Conservation (phyloP, 257 asterid genomes). For the Petrea volubilis region DNA sequence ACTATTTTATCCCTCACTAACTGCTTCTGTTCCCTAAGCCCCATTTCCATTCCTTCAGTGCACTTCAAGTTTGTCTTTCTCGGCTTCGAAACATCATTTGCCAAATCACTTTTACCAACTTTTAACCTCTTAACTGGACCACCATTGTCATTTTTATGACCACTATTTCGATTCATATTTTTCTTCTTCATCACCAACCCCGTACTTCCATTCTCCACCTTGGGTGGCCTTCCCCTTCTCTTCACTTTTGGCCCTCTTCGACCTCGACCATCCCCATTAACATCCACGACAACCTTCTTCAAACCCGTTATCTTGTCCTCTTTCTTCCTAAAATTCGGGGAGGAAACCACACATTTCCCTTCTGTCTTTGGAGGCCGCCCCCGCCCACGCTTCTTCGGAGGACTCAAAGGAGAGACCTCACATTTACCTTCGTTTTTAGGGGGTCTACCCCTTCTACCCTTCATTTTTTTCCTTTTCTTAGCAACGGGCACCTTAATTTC, state of each 20-base stretch:
- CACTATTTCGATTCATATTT: conserved; percentile 26
- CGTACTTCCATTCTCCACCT: conserved; percentile 18
- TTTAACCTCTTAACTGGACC: conserved; percentile 26
- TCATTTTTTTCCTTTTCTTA: conserved; percentile 20
- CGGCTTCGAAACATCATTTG: conserved; percentile 15
- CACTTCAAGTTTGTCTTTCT: not conserved
- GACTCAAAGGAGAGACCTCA: conserved; percentile 22
- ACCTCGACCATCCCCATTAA: conserved; percentile 22
- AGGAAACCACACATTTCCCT: conserved; percentile 17
- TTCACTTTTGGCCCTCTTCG: conserved; percentile 25
- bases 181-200: conserved; percentile 23
- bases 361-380: conserved; percentile 43
- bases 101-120: conserved; percentile 3
- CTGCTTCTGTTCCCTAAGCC: conserved; percentile 69
- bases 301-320: conserved; percentile 9
- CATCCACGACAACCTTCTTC: conserved; percentile 22
- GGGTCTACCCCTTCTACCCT: conserved; percentile 45
- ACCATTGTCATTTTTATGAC: conserved; percentile 25
- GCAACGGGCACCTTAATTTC: conserved; percentile 4
- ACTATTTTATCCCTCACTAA: conserved; percentile 70
- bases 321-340: conserved; percentile 6
- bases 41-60: conserved; percentile 37
- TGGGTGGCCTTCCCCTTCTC: conserved; percentile 39
- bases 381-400: conserved; percentile 13
- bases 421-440: conserved; percentile 28